Conservation (phyloP, 148 eudicot species). For the Linanthus parryae region DNA sequence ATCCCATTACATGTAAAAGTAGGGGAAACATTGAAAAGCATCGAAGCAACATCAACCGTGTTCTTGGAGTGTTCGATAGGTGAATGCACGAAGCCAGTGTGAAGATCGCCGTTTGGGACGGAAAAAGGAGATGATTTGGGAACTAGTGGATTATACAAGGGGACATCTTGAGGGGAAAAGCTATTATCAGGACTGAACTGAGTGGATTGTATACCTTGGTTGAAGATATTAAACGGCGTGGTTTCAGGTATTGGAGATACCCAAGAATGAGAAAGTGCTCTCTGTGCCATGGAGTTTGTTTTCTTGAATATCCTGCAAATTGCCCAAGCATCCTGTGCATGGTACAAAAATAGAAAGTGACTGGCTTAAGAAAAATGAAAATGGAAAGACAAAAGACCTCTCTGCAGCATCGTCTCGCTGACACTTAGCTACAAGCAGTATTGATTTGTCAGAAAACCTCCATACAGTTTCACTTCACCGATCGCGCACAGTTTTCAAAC, state of each 20-base stretch:
- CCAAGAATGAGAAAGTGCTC: conserved; percentile 67
- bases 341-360: too few species aligned
- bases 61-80: conserved; percentile 15
- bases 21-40: background rate
- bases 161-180: conserved; percentile 31
- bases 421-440: too few species aligned
- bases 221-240: conserved; percentile 19
- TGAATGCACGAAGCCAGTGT: conserved; percentile 34
- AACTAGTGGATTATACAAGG: conserved; percentile 24
- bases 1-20: conserved; percentile 19
- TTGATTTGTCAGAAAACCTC: too few species aligned
- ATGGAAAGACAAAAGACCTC: too few species aligned
- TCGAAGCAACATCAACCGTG: background rate
- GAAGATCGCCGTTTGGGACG: conserved; percentile 19
- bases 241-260: conserved; percentile 39
- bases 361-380: too few species aligned
- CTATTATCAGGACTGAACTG: conserved; percentile 35
- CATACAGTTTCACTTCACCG: too few species aligned
- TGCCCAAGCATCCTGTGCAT: conserved; percentile 95
- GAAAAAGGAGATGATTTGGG: conserved; percentile 22
- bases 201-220: conserved; percentile 20
- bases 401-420: too few species aligned
- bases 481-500: too few species aligned
- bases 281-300: conserved; percentile 56
- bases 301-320: conserved; percentile 93